Percentiles rank a stretch among this genome's conserved stretches.
These are phyloP conservation scores for Cinnamomum micranthum DNA, from an alignment of 164 flowering plant genomes.

Conservation along the genomic window DNA sequence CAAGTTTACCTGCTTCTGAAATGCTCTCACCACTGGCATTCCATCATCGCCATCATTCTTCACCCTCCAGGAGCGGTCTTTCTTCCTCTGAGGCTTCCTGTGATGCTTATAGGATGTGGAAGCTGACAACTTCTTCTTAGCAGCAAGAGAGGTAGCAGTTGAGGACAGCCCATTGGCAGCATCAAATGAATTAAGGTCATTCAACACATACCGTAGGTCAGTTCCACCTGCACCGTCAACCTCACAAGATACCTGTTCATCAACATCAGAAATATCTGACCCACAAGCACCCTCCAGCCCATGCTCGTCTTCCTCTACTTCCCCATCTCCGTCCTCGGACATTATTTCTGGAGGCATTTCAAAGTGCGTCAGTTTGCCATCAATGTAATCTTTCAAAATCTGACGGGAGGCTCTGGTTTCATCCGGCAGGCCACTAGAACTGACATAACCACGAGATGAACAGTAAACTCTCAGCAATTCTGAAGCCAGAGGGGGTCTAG, in stretches of 20 bases:
- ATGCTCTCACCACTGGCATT: conserved; percentile 66
- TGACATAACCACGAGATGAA: conserved; percentile 84
- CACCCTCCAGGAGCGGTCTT: conserved; percentile 86
- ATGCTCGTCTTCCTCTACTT: conserved; percentile 16
- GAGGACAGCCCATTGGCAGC: conserved; percentile 49
- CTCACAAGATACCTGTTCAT: conserved; percentile 4
- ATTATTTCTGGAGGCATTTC: conserved; percentile 63
- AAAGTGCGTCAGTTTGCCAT: conserved; percentile 83
- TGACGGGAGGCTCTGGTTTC: conserved; percentile 81
- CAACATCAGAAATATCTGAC: conserved; percentile 37
- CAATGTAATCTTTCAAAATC: conserved; percentile 85
- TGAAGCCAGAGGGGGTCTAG: conserved; percentile 72
- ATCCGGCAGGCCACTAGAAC: conserved; percentile 89
- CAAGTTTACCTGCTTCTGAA: conserved; percentile 55
- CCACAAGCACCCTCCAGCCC: conserved; percentile 16
- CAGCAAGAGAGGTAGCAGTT: conserved; percentile 11
- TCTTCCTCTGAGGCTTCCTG: conserved; percentile 81
- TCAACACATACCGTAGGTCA: conserved; percentile 41
- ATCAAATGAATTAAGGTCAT: conserved; percentile 73
- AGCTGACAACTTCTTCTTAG: conserved; percentile 29
- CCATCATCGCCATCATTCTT: conserved; percentile 66
- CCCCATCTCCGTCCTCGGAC: conserved; percentile 18
- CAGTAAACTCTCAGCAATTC: conserved; percentile 79
- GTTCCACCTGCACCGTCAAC: conserved; percentile 3
- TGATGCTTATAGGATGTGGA: conserved; percentile 63